phyloP scores from a whole-genome alignment of 2,329 filamentous ascomycete genomes.

The Grosmannia huntii region DNA sequence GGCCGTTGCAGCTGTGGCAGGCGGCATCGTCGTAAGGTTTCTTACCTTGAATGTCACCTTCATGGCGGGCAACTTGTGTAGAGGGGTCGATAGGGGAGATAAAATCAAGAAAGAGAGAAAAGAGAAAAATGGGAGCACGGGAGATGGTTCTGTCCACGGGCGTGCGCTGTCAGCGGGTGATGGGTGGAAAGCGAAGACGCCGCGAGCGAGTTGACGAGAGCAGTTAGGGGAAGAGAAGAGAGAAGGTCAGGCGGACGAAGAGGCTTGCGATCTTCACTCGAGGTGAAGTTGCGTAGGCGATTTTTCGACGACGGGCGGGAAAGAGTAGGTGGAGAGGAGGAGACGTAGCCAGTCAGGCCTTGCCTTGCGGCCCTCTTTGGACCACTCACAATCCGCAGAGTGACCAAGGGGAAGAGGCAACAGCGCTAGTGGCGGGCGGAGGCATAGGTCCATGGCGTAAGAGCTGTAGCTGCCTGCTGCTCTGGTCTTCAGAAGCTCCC shows the following conservation, averaged over 20 bases:
- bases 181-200: neutral
- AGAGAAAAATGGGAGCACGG: neutral
- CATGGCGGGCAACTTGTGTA: conserved; percentile 35
- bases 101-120: neutral
- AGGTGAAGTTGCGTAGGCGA: neutral
- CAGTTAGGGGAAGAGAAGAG: neutral
- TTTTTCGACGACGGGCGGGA: neutral
- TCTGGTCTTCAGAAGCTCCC: neutral
- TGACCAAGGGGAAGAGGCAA: neutral
- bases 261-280: neutral
- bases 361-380: neutral
- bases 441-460: neutral
- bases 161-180: neutral
- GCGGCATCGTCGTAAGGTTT: neutral
- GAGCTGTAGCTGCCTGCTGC: conserved; percentile 1
- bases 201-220: neutral
- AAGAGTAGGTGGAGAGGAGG: neutral
- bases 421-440: conserved; percentile 2
- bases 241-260: neutral
- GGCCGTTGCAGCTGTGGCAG: neutral
- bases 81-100: neutral
- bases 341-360: neutral
- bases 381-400: neutral
- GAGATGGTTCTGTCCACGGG: neutral
- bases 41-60: conserved; percentile 56